Evolutionary conservation across 371 early-diverging fungal genomes (phyloP), one percentile per base, ranked within the genome.

Genomic region (Mucor racemosus): DNA sequence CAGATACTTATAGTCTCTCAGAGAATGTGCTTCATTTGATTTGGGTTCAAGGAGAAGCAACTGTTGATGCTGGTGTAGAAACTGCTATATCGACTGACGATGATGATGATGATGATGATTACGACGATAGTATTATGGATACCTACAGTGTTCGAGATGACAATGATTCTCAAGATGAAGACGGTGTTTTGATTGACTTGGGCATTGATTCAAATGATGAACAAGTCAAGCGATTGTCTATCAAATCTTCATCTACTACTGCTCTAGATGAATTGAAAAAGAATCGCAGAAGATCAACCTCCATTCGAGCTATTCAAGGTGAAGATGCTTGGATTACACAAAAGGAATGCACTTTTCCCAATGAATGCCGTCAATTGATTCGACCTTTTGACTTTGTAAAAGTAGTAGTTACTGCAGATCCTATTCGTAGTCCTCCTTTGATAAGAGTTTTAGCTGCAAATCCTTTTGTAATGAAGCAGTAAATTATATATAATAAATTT

Each of bases 361-460:
- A 68, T 31, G 78, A 80, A 40, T 76, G 68, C 40, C 70, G 81
- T 10, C 89, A 88, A 68, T 73, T 81, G 9, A 84, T 93, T 58
- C 76, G 80, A 44, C 84, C 89, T 4, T 90, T 91, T 74, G 85
- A 86, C 55, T 77, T 76, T 62, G 71, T 93, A 35, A 68, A 80
- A 14, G 90, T 92, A 0, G 80, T 87, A 53, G 79, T 92, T 38
- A 85, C 86, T 1, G 84, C 86, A 6, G 86, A 90, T 62, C 83
- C 86, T 14, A 72, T 78, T 26, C 77, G 85, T 41, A 90, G 84
- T 19, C 92, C 92, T 7, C 90, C 91, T 34, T 81, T 89, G 55
- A 85, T 90, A 65, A 87, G 88, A 71, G 79, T 91, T 31, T 75
- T 86, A 60, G 87, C 91, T 14, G 84, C 86, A 53, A 87, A 91